Evolutionary conservation across 2,329 filamentous ascomycete species (phyloP).

Genomic region (Fusarium protoensiforme): DNA sequence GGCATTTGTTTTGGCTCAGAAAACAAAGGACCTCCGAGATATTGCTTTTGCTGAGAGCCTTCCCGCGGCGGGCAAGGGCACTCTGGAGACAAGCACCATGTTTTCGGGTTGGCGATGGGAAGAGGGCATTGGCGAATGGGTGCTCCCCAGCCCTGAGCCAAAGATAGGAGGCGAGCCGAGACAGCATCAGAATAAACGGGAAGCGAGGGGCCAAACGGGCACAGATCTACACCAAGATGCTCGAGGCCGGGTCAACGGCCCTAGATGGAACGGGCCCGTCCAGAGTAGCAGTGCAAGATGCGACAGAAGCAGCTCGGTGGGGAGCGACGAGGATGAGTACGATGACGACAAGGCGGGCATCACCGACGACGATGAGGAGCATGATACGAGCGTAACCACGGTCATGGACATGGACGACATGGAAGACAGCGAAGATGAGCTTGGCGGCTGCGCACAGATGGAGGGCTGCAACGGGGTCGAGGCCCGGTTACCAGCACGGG

Average conservation of each 20-base stretch:
- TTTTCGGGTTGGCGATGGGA: constrained; percentile 55
- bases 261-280: constrained; percentile 11
- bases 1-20: constrained; percentile 63
- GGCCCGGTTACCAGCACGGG: not conserved
- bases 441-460: constrained; percentile 20
- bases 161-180: constrained; percentile 22
- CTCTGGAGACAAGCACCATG: constrained; percentile 29
- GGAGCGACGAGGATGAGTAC: constrained; percentile 19
- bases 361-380: constrained; percentile 10
- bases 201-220: constrained; percentile 10
- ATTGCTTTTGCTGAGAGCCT: constrained; percentile 65
- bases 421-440: constrained; percentile 38
- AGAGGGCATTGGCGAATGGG: constrained; percentile 55
- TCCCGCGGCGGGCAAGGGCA: constrained; percentile 15
- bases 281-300: constrained; percentile 1
- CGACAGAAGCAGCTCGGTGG: constrained; percentile 10
- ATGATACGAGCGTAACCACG: constrained; percentile 27
- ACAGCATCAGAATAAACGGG: constrained; percentile 1
- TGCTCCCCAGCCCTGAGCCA: constrained; percentile 36
- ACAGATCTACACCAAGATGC: constrained; percentile 21
- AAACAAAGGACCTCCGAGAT: constrained; percentile 64
- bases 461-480: not conserved
- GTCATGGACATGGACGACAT: constrained; percentile 16
- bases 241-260: constrained; percentile 15
- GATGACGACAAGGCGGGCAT: constrained; percentile 13